Evolutionary conservation across 2,329 filamentous ascomycete species (phyloP).

Genomic region (Cordyceps fumosorosea): DNA sequence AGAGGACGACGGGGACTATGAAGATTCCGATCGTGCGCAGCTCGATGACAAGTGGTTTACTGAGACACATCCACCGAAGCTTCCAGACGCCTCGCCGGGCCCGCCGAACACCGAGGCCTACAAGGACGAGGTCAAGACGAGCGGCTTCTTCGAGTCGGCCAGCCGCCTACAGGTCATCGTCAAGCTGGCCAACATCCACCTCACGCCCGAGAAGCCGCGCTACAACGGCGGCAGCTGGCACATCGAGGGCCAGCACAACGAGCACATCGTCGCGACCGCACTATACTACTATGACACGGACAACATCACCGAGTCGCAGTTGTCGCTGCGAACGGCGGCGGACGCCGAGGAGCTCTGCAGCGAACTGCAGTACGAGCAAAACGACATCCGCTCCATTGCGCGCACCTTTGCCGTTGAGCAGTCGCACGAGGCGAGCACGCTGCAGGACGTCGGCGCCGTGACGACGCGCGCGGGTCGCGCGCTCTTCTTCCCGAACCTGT

Average conservation of each 20-base stretch:
- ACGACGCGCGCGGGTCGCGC: slow-evolving; percentile 40
- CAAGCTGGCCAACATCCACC: slow-evolving; percentile 55
- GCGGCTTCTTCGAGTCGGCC: slow-evolving; percentile 23
- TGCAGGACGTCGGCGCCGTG: slow-evolving; percentile 40
- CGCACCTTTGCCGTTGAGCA: slow-evolving; percentile 29
- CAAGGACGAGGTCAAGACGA: slow-evolving; percentile 16
- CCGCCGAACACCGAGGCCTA: slow-evolving; percentile 16
- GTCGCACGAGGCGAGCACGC: slow-evolving; percentile 4
- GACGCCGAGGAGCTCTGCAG: slow-evolving; percentile 23
- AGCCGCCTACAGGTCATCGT: slow-evolving; percentile 53
- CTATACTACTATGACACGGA: slow-evolving; percentile 55
- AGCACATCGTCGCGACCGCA: slow-evolving; percentile 57
- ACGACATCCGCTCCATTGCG: slow-evolving; percentile 28
- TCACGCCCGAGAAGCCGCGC: slow-evolving; percentile 49
- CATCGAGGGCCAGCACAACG: slow-evolving; percentile 50
- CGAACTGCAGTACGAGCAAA: slow-evolving; percentile 25
- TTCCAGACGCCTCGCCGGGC: slow-evolving; percentile 19
- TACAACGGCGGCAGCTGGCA: slow-evolving; percentile 51
- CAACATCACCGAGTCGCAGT: slow-evolving; percentile 48
- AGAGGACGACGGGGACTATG: slow-evolving; percentile 17
- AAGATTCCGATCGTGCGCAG: slow-evolving; percentile 17
- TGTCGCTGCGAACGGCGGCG: slow-evolving; percentile 43
- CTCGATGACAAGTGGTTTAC: slow-evolving; percentile 20
- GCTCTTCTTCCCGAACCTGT: slow-evolving; percentile 49
- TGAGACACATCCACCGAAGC: slow-evolving; percentile 19